These are phyloP conservation scores for Ophiostoma angusticollis DNA, from an alignment of 2,329 filamentous ascomycete genomes.

Conservation along the genomic window DNA sequence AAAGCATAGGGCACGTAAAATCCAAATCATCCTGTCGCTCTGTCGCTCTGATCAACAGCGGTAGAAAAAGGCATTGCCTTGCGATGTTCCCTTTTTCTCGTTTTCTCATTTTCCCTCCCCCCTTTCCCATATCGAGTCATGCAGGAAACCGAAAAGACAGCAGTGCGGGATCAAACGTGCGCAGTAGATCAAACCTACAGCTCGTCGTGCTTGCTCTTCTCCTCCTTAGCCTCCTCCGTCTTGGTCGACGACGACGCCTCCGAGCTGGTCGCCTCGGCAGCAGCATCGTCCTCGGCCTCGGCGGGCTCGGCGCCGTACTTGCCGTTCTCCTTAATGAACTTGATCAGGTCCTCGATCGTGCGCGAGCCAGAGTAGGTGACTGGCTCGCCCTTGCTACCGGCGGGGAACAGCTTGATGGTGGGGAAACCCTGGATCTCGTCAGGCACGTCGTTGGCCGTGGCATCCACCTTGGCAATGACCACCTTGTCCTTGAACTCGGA, in stretches of 20 bases:
- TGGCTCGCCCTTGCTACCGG: conserved; percentile 73
- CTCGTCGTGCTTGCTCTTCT: conserved; percentile 55
- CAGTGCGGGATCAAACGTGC: neutral
- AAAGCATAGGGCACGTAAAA: neutral
- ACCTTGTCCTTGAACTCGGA: conserved; percentile 73
- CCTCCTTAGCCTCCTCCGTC: conserved; percentile 26
- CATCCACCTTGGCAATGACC: conserved; percentile 93
- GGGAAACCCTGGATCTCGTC: conserved; percentile 97
- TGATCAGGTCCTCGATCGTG: conserved; percentile 79
- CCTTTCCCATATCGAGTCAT: conserved; percentile 1
- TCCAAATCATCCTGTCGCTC: neutral
- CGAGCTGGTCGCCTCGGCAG: conserved; percentile 35
- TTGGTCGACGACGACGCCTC: conserved; percentile 24
- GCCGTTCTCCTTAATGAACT: conserved; percentile 91
- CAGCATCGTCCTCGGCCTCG: conserved; percentile 38
- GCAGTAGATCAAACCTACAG: conserved; percentile 45
- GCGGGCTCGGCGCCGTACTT: conserved; percentile 67
- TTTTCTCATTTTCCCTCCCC: neutral
- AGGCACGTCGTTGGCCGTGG: conserved; percentile 89
- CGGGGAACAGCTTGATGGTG: conserved; percentile 96
- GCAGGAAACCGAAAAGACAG: conserved; percentile 1
- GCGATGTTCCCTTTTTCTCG: no score
- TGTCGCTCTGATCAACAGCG: no score
- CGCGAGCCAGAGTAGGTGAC: conserved; percentile 80
- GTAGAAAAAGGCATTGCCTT: no score